Base-by-base conservation (phyloP, 2,329 filamentous ascomycete genomes). In the Xylaria sp. region DNA sequence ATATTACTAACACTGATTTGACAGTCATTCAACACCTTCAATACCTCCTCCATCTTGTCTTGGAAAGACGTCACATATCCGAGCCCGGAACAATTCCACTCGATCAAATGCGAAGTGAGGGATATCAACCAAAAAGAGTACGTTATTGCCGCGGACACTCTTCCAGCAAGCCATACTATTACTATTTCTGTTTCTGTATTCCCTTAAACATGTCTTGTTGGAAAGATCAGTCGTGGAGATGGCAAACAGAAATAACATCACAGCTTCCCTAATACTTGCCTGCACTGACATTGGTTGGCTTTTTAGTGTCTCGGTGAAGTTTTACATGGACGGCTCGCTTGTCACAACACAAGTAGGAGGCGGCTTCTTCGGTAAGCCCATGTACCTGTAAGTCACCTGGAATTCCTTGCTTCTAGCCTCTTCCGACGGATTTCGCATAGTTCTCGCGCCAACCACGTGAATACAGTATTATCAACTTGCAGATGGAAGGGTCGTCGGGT, bases 241-340 rank as follows among this genome's bases (percentile, higher is more conserved):
- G 23, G 25, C 32, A 5, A n/a, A 4, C 28, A 1, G 18, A 15
- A 52, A 15, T 15, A 37, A 23, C 2, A 20, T 18, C 23, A 34
- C 3, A 9, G 6, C 12, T 54, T 46, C 15, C 34, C 10, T 6
- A 28, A 9, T 37, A 32, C 10, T 51, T 51, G 51, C 5, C 5
- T 23, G 46, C 10, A 51, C n/a, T 68, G 20, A 70, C 56, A 28
- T 15, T 28, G 6, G 2, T 55, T 52, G 37, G 46, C 44, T 15
- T 32, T 61, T n/a, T 54, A 73, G 71, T 75, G 82, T 87, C 10
- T 79, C 80, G n/a, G 82, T 84, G 0, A 85, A 82, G 69, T 89
- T 88, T 74, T 88, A 84, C 73, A 80, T 89, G 78, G 85, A 89
- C 73, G 86, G 82, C 3, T 75, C 74, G 34, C 77, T 85, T 46